A percentile compares a stretch with the other conserved stretches of the same genome.
phyloP scores from a whole-genome alignment of 192 early-diverging fungal species.

The Piromyces finnis region DNA sequence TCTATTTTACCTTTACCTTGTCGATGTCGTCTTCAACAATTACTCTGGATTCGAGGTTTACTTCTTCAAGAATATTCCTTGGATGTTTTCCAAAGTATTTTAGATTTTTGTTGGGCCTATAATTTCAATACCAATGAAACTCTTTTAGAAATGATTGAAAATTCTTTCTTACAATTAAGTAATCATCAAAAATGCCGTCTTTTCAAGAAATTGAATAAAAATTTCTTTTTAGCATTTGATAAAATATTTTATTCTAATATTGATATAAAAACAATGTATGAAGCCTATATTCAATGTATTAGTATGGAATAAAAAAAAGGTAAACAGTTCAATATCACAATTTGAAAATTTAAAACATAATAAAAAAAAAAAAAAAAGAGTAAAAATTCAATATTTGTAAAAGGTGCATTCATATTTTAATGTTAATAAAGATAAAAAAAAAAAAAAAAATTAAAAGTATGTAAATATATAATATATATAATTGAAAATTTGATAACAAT shows the following conservation, averaged over 20 bases:
- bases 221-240: background rate
- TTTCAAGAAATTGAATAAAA: background rate
- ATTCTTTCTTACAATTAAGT: background rate
- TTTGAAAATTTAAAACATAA: no score
- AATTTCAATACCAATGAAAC: background rate
- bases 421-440: no score
- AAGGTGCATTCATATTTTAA: no score
- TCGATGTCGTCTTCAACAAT: background rate
- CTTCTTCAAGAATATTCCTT: background rate
- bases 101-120: background rate
- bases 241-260: background rate
- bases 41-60: background rate
- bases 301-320: background rate
- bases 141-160: background rate
- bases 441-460: no score
- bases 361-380: no score
- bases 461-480: no score
- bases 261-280: background rate
- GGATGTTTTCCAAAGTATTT: background rate
- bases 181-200: background rate
- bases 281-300: background rate
- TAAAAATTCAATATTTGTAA: no score
- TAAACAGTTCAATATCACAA: no score
- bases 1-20: background rate
- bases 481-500: no score